Evolutionary conservation across 106 monocot genomes (phyloP).

Genomic region (Dendrobium nobile): DNA sequence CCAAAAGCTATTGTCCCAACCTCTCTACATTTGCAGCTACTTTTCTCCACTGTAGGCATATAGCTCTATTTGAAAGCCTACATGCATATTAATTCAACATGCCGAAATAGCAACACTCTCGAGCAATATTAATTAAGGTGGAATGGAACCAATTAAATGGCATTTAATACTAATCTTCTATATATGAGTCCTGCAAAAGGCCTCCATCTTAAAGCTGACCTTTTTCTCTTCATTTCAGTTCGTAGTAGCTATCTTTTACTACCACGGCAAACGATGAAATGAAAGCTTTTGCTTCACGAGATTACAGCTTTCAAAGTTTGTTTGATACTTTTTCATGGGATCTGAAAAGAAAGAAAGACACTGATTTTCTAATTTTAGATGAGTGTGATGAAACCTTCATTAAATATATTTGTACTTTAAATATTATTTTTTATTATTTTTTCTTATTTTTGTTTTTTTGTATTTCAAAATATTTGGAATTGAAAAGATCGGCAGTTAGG

Average conservation of each 20-base stretch:
- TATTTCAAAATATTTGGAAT: no score
- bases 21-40: background rate
- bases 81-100: background rate
- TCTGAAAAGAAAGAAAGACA: background rate
- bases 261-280: background rate
- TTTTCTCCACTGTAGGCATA: background rate
- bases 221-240: background rate
- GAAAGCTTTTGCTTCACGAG: background rate
- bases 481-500: no score
- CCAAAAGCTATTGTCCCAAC: background rate
- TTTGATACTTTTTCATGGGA: background rate
- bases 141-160: background rate
- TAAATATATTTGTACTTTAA: no score
- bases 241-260: background rate
- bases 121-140: background rate
- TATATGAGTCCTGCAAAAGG: constrained; percentile 4
- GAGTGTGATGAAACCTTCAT: background rate
- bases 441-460: no score
- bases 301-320: background rate
- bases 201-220: background rate
- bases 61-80: constrained; percentile 2
- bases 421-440: no score
- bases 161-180: constrained; percentile 3
- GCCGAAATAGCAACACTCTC: background rate
- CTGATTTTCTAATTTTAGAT: background rate